A percentile compares a stretch with the other conserved stretches of the same genome.
Conservation (phyloP, 139 green algal species). For the Spirogloea muscicola region DNA sequence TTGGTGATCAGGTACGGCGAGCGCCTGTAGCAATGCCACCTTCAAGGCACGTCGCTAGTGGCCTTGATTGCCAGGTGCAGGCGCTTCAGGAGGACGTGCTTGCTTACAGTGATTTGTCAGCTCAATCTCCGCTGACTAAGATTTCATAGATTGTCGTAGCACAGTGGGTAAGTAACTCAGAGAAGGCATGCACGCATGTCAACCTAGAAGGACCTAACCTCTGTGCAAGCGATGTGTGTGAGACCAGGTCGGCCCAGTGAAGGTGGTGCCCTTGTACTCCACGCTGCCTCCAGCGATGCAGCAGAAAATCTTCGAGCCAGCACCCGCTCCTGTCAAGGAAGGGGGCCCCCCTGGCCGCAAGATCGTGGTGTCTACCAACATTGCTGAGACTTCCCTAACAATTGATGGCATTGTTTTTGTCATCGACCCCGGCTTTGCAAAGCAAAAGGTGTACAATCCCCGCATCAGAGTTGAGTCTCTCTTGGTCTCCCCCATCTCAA, state of each 20-base stretch:
- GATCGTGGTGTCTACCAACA: slow-evolving; percentile 98
- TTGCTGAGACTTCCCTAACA: slow-evolving; percentile 97
- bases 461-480: slow-evolving; percentile 92
- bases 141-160: too few species aligned
- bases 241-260: slow-evolving; percentile 76
- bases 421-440: slow-evolving; percentile 92
- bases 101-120: too few species aligned
- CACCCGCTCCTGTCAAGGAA: slow-evolving; percentile 22
- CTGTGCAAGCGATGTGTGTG: too few species aligned
- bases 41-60: too few species aligned
- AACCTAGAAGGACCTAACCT: too few species aligned
- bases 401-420: slow-evolving; percentile 99
- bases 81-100: too few species aligned
- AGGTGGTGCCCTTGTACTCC: slow-evolving; percentile 95
- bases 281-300: slow-evolving; percentile 91
- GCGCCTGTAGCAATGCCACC: too few species aligned
- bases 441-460: slow-evolving; percentile 99
- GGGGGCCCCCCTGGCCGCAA: slow-evolving; percentile 83
- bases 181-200: too few species aligned
- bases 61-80: too few species aligned
- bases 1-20: too few species aligned
- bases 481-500: slow-evolving; percentile 95
- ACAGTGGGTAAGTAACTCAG: too few species aligned
- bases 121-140: too few species aligned
- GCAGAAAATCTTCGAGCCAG: slow-evolving; percentile 87